Conservation (phyloP, 1,284 basidiomycete genomes). For the Trichosporon faecale region DNA sequence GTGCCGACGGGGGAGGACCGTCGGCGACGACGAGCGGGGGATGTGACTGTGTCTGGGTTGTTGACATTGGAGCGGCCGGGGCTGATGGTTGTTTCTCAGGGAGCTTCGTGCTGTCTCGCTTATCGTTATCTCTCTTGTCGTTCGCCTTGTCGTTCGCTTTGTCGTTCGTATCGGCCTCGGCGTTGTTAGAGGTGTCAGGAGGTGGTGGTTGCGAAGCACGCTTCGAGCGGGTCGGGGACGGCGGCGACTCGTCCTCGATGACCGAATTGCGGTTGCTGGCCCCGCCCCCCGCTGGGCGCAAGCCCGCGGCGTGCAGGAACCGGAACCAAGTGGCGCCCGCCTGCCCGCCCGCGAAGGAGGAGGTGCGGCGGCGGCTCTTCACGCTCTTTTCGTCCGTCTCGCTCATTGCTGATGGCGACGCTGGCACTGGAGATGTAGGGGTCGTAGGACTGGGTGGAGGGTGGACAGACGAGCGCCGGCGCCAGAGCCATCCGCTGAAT, state of each 20-base stretch:
- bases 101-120: too few species aligned
- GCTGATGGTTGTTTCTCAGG: too few species aligned
- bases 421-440: neutral
- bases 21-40: too few species aligned
- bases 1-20: slow-evolving; percentile 13
- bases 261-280: neutral
- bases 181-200: too few species aligned
- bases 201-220: too few species aligned
- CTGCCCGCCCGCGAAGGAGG: neutral
- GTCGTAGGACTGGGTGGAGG: neutral
- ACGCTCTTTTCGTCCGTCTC: neutral
- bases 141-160: too few species aligned
- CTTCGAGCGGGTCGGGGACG: neutral
- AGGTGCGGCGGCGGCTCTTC: neutral
- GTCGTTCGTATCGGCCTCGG: too few species aligned
- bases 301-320: neutral
- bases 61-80: neutral
- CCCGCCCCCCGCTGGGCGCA: neutral
- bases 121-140: too few species aligned
- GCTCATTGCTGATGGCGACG: neutral
- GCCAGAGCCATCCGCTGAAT: neutral
- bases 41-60: neutral
- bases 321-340: neutral
- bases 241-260: neutral
- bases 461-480: neutral